Base-by-base conservation (phyloP, 176 grass and related monocot genomes). In the Eragrostis nindensis region DNA sequence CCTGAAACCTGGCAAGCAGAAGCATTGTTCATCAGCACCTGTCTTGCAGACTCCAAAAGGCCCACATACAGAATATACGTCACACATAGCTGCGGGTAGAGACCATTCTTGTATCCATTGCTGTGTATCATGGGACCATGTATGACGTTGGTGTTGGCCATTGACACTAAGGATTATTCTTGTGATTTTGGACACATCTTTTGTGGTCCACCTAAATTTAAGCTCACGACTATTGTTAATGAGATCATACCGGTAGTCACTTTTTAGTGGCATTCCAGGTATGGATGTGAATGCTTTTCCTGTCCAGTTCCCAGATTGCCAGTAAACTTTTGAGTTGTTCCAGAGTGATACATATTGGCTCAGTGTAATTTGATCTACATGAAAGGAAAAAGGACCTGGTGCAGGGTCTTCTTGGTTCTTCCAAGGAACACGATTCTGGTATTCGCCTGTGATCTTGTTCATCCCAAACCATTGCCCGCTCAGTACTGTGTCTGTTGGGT, bases 1-100 rank as follows among this genome's bases (percentile, higher is more conserved):
- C 13, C 13, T 52, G n/a, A 84, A 84, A 7, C 86, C 87, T 69
- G 44, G 52, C 7, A 73, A 66, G 70, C 82, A 89, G 17, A 22
- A 48, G 76, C 87, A 89, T 53, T 47, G 69, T 42, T 69, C 8
- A 45, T n/a, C 52, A 14, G 22, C 18, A 32, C 78, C 78, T 80
- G 24, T 62, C 8, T 27, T 70, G 64, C 82, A 85, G 21, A 89
- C 60, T 11, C 87, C 82, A 57, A 77, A 89, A 80, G 87, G 45
- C n/a, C 77, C 76, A 11, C 86, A 74, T 29, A 79, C 60, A 1
- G 42, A 88, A 53, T 84, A 79, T 2, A 88, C 41, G 18, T 68
- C 87, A 53, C 87, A 84, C 16, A 80, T 44, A 48, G 40, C 21
- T 57, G 68, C 47, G 24, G 87, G 77, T 53, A 65, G 38, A 19